Percentiles rank a stretch among this genome's conserved stretches.
These are phyloP conservation scores for Termitomyces sp. DNA, from an alignment of 768 basidiomycete species.

Conservation along the genomic window DNA sequence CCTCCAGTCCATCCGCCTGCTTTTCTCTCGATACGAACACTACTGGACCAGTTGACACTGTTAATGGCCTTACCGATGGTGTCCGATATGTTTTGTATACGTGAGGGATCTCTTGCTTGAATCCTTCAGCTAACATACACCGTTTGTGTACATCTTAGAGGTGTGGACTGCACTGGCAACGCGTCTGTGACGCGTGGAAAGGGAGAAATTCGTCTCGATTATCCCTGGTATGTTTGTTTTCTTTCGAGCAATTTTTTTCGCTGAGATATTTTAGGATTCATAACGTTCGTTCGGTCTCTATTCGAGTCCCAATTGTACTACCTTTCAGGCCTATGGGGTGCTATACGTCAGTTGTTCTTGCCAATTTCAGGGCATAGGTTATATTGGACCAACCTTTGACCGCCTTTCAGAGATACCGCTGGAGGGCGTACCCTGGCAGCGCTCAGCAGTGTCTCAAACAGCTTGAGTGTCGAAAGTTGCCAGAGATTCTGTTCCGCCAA, in stretches of 20 bases:
- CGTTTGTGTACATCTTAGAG: not conserved
- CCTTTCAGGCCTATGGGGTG: conserved; percentile 2
- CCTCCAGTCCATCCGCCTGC: conserved; percentile 1
- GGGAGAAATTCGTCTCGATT: not conserved
- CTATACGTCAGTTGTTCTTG: not conserved
- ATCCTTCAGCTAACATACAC: not conserved
- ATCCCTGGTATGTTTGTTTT: not conserved
- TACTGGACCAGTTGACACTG: not conserved
- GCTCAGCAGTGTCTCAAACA: not conserved
- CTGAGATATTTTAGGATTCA: not conserved
- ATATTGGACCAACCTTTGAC: too few species aligned
- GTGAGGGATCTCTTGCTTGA: not conserved
- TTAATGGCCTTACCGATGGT: not conserved
- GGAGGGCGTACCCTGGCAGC: not conserved
- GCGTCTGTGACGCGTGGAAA: not conserved
- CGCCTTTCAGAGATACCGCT: not conserved
- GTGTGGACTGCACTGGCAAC: not conserved
- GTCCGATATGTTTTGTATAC: not conserved
- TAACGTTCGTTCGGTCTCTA: conserved; percentile 5
- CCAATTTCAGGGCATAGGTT: too few species aligned
- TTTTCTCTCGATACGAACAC: not conserved
- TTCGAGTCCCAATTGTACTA: not conserved
- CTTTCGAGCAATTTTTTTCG: not conserved
- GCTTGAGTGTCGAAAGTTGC: conserved; percentile 4
- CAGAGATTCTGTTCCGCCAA: conserved; percentile 4